phyloP scores from a whole-genome alignment of 2,329 filamentous ascomycete species.

The Cordyceps tenuipes region DNA sequence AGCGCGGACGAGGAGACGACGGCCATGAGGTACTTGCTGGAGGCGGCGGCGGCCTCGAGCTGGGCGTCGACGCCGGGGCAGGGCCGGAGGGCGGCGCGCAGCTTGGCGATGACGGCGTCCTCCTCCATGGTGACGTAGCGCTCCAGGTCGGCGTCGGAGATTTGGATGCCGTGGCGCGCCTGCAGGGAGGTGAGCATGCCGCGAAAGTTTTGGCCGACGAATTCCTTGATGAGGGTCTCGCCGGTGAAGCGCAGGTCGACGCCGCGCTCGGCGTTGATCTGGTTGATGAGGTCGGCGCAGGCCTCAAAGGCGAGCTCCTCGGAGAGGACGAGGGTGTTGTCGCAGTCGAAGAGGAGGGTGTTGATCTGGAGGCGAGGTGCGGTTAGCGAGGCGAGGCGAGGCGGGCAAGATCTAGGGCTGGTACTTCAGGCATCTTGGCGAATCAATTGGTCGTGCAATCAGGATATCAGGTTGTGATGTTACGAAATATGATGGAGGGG shows the following conservation, averaged over 20 bases:
- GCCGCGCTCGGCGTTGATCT: conserved; percentile 62
- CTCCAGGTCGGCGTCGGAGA: conserved; percentile 61
- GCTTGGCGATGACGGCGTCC: conserved; percentile 73
- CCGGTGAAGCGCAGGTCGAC: conserved; percentile 65
- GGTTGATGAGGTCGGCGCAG: conserved; percentile 81
- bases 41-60: conserved; percentile 54
- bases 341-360: conserved; percentile 65
- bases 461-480: not conserved
- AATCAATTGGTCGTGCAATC: not conserved
- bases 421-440: conserved; percentile 13
- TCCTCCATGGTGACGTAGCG: conserved; percentile 69
- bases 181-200: conserved; percentile 78
- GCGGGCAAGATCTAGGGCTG: too few species aligned
- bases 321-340: conserved; percentile 91
- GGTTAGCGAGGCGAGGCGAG: too few species aligned
- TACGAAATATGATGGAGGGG: not conserved
- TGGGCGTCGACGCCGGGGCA: conserved; percentile 61
- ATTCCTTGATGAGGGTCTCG: conserved; percentile 70
- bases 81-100: conserved; percentile 57
- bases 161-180: conserved; percentile 64
- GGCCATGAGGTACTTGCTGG: conserved; percentile 61
- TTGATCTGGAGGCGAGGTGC: conserved; percentile 39
- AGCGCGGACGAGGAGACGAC: conserved; percentile 78
- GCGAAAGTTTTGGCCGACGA: conserved; percentile 90
- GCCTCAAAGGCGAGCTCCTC: conserved; percentile 88